Evolutionary conservation across 495 filamentous ascomycete species (phyloP).

Genomic region (Collariella sp.): DNA sequence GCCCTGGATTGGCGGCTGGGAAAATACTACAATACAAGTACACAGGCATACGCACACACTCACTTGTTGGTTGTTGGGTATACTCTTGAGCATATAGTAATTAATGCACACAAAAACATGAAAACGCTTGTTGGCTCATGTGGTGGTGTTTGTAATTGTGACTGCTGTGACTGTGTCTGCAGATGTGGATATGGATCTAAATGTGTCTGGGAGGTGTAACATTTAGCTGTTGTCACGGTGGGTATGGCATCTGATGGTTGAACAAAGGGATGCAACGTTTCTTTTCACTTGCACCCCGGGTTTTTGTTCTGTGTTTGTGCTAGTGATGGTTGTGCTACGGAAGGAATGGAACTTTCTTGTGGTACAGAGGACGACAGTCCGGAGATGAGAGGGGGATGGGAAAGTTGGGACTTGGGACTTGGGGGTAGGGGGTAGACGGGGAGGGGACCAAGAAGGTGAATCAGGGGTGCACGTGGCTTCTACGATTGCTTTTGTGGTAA

Average conservation of each 20-base stretch:
- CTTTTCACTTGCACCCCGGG: not conserved
- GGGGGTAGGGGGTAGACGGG: too few species aligned
- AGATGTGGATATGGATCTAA: too few species aligned
- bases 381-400: too few species aligned
- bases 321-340: not conserved
- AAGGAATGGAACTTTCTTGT: not conserved
- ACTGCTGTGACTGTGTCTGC: too few species aligned
- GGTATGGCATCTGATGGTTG: not conserved
- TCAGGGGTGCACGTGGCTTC: too few species aligned
- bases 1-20: slow-evolving; percentile 13
- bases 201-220: too few species aligned
- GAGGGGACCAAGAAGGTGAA: too few species aligned
- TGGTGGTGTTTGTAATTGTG: too few species aligned
- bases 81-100: slow-evolving; percentile 8
- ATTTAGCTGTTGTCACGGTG: too few species aligned
- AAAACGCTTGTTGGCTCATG: not conserved
- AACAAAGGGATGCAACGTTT: not conserved
- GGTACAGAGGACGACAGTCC: not conserved
- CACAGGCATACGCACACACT: not conserved
- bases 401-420: too few species aligned
- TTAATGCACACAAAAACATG: slow-evolving; percentile 6
- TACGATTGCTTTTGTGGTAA: too few species aligned
- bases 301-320: too few species aligned
- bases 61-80: slow-evolving; percentile 3
- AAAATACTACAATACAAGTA: not conserved